Base-by-base conservation (phyloP, 768 basidiomycete species). In the Trametopsis cervina region DNA sequence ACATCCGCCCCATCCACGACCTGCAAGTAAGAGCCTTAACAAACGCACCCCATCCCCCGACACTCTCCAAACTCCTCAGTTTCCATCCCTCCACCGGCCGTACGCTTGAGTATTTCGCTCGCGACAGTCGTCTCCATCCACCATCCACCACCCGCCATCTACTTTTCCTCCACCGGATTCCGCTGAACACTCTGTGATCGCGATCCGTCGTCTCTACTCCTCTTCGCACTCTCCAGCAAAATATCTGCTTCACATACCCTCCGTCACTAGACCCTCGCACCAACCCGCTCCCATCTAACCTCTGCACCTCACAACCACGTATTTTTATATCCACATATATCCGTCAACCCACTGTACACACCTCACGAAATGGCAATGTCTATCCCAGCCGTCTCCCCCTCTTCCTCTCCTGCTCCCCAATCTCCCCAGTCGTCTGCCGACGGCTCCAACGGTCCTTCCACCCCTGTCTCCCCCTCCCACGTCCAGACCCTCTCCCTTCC, bases 51-150 rank as follows among this genome's bases (percentile, higher is more conserved):
- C 64, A 43, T 27, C 18, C 39, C 6, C 54, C 56, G 15, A n/a
- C n/a, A n/a, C 57, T 57, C 60, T 52, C 56, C 54, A 48, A 53
- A 50, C 43, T 21, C 47, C 37, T 49, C 22, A 57, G 58, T 64
- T 65, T 64, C 66, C 67, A 63, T 61, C 66, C n/a, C n/a, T 61
- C 62, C 29, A 21, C 33, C 57, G 66, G 60, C 65, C 69, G 65
- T 68, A 52, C 58, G 62, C 60, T 60, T 61, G 64, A 65, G 85
- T 76, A n/a, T n/a, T 63, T 70, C 63, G 76, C 61, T 60, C 60
- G 59, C 61, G 55, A 58, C 54, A 45, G 51, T 45, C 49, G 39
- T 43, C 36, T 18, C 26, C 53, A 33, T 26, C 51, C 48, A 52
- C 46, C 24, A 43, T 50, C 44, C 36, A 44, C 49, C 54, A 50